Conservation (phyloP, 148 eudicot genomes). For the Camellia granthamiana region DNA sequence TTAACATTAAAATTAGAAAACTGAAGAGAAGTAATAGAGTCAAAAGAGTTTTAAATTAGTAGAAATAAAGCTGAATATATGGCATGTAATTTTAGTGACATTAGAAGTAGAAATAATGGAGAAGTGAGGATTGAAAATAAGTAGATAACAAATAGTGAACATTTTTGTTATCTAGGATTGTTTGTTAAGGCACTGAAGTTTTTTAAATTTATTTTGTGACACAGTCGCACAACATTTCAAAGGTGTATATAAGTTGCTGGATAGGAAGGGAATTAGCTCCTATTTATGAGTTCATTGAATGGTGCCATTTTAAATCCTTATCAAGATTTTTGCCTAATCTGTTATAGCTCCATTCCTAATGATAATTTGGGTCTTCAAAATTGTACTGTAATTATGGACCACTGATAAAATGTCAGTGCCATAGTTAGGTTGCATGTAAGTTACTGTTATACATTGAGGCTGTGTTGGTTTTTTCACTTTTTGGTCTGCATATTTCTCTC, state of each 20-base stretch:
- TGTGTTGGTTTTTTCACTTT: neutral
- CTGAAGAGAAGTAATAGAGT: too few species aligned
- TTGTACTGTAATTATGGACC: neutral
- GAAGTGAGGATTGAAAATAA: too few species aligned
- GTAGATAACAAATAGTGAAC: too few species aligned
- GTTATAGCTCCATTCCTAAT: conserved; percentile 5
- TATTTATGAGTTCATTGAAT: neutral
- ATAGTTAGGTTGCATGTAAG: neutral
- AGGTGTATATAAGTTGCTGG: neutral
- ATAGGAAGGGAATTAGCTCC: neutral
- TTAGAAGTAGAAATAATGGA: too few species aligned
- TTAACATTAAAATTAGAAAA: too few species aligned
- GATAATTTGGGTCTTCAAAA: neutral
- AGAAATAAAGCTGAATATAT: too few species aligned
- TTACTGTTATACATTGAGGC: neutral
- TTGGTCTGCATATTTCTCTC: neutral
- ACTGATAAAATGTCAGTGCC: neutral
- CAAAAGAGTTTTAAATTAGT: too few species aligned
- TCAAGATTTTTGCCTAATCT: neutral
- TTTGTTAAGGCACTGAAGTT: neutral
- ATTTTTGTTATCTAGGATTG: neutral
- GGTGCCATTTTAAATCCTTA: neutral
- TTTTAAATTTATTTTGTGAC: neutral
- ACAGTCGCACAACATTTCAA: neutral
- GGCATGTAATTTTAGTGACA: too few species aligned